Conservation (phyloP, 2,329 filamentous ascomycete genomes). For the Emergomyces africanus region DNA sequence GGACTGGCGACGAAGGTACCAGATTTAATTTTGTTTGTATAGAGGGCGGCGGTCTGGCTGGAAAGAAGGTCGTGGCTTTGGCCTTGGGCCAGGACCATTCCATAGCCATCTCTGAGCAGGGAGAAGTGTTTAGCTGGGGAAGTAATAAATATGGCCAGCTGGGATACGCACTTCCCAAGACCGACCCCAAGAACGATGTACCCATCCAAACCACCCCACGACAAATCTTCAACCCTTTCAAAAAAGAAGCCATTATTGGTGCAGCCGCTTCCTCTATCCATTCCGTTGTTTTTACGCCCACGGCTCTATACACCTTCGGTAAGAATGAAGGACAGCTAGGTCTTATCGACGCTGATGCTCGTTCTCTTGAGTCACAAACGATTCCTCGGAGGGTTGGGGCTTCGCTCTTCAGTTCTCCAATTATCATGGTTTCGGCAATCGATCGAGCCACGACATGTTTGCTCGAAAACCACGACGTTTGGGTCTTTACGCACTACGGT, state of each 20-base stretch:
- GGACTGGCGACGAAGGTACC: slow-evolving; percentile 79
- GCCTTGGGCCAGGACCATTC: slow-evolving; percentile 87
- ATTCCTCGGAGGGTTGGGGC: slow-evolving; percentile 79
- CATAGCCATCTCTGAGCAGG: slow-evolving; percentile 68
- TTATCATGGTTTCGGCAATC: slow-evolving; percentile 72
- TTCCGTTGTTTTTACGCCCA: slow-evolving; percentile 73
- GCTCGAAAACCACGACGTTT: slow-evolving; percentile 76
- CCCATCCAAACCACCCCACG: slow-evolving; percentile 69
- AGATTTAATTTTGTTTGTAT: slow-evolving; percentile 77
- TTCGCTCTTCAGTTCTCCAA: slow-evolving; percentile 60
- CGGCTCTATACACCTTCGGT: slow-evolving; percentile 82
- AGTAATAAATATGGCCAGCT: slow-evolving; percentile 76
- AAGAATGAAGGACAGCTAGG: slow-evolving; percentile 92
- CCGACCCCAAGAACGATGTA: slow-evolving; percentile 58
- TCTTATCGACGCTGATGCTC: slow-evolving; percentile 86
- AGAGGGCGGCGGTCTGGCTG: slow-evolving; percentile 56
- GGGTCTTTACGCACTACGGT: slow-evolving; percentile 90
- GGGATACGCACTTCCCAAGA: slow-evolving; percentile 62
- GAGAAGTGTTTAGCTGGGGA: slow-evolving; percentile 93
- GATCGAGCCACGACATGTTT: slow-evolving; percentile 80
- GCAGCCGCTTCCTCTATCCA: slow-evolving; percentile 83
- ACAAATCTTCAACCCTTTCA: slow-evolving; percentile 83
- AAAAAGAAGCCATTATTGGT: slow-evolving; percentile 69
- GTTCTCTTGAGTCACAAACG: slow-evolving; percentile 72
- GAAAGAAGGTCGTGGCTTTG: slow-evolving; percentile 62